These are phyloP conservation scores for Arthrobotrys iridis DNA, from an alignment of 2,329 filamentous ascomycete genomes.

Conservation along the genomic window DNA sequence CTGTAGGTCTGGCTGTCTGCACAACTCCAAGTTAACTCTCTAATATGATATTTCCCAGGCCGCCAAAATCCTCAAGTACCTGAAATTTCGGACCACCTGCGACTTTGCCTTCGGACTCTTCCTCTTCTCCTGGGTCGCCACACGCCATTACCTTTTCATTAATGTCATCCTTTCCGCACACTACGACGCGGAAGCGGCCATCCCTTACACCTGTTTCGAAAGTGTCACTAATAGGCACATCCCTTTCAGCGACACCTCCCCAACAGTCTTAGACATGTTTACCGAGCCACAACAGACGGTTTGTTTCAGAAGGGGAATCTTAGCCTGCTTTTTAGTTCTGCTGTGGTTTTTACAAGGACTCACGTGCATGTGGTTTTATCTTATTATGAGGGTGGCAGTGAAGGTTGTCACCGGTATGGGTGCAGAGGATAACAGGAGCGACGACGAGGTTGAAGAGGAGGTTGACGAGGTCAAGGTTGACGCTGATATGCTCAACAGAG, in stretches of 20 bases:
- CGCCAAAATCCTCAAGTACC: constrained; percentile 93
- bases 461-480: constrained; percentile 64
- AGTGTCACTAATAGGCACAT: constrained; percentile 59
- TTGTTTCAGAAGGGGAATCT: constrained; percentile 80
- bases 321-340: constrained; percentile 78
- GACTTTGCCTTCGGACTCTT: constrained; percentile 87
- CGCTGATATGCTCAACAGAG: constrained; percentile 10
- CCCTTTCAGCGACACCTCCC: constrained; percentile 71
- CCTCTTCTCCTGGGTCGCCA: constrained; percentile 82
- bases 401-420: constrained; percentile 78
- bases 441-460: constrained; percentile 79
- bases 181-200: constrained; percentile 70
- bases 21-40: not conserved
- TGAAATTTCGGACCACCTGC: constrained; percentile 78
- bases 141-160: constrained; percentile 82
- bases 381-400: constrained; percentile 85
- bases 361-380: constrained; percentile 85
- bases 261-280: constrained; percentile 68
- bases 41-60: constrained; percentile 65
- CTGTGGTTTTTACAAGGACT: constrained; percentile 82
- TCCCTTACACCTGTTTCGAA: constrained; percentile 77
- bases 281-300: constrained; percentile 71
- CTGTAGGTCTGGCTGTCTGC: constrained; percentile 68
- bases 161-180: constrained; percentile 85
- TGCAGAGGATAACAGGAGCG: constrained; percentile 87